These are phyloP conservation scores for Hordeum marinum DNA, from an alignment of 176 grass and related monocot genomes.

Conservation along the genomic window DNA sequence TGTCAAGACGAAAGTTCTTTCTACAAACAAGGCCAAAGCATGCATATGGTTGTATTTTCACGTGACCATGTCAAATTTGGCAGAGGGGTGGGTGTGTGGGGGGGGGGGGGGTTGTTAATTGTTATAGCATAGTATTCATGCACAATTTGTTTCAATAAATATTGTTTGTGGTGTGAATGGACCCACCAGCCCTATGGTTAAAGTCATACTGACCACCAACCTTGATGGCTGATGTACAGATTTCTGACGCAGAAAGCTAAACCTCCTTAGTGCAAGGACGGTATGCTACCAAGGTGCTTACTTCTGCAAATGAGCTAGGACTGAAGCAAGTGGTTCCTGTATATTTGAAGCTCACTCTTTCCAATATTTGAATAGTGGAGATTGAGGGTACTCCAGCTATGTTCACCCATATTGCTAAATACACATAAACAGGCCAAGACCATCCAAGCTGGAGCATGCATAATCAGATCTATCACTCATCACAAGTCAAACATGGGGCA, in stretches of 20 bases:
- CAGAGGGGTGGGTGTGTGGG: too few relatives aligned
- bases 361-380: too few relatives aligned
- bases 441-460: too few relatives aligned
- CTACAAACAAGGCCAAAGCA: neutral
- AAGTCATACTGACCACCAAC: neutral
- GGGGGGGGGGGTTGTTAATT: neutral
- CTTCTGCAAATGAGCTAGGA: conserved; percentile 81
- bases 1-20: neutral
- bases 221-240: neutral
- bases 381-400: too few relatives aligned
- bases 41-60: neutral
- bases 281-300: conserved; percentile 84
- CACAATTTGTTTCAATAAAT: neutral
- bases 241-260: conserved; percentile 80
- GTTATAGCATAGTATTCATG: neutral
- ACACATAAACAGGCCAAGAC: too few relatives aligned
- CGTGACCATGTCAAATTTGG: neutral
- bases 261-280: conserved; percentile 91
- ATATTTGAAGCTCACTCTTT: conserved; percentile 93
- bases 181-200: neutral
- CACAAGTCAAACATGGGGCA: too few relatives aligned
- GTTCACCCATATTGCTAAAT: too few relatives aligned
- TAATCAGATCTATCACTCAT: too few relatives aligned
- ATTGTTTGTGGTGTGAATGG: too few relatives aligned
- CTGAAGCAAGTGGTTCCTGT: conserved; percentile 95